A percentile compares a stretch with the other conserved stretches of the same genome.
These are phyloP conservation scores for Ustilago sp. DNA, from an alignment of 1,284 basidiomycete species.

Conservation along the genomic window DNA sequence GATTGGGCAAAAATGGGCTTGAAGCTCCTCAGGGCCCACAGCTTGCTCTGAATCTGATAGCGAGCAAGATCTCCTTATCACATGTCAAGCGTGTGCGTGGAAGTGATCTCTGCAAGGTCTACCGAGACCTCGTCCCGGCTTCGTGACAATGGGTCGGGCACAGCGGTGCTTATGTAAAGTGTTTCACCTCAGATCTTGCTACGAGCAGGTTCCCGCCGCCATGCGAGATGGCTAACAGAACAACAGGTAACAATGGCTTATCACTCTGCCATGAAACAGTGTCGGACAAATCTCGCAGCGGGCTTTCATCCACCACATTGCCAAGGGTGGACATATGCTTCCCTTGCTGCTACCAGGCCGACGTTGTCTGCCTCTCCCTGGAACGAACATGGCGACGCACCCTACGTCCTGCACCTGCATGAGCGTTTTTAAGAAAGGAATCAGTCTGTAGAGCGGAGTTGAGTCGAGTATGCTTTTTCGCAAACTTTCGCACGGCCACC, in stretches of 20 bases:
- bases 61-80: no score
- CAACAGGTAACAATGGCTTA: neutral
- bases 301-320: neutral
- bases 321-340: neutral
- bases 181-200: neutral
- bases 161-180: neutral
- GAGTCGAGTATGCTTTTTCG: neutral
- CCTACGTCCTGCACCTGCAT: constrained; percentile 15
- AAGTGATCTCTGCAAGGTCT: no score
- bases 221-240: neutral
- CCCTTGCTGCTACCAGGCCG: neutral
- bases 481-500: neutral
- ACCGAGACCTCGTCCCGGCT: no score
- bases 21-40: no score
- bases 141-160: no score
- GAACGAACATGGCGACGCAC: neutral
- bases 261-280: neutral
- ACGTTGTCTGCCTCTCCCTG: neutral
- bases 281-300: neutral
- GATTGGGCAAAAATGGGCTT: no score
- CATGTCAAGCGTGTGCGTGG: no score
- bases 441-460: constrained; percentile 1
- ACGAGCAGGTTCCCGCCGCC: neutral
- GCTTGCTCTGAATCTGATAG: no score
- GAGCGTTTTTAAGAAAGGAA: constrained; percentile 3